phyloP scores from a whole-genome alignment of 441 rosid species.

The Pelargonium australe region DNA sequence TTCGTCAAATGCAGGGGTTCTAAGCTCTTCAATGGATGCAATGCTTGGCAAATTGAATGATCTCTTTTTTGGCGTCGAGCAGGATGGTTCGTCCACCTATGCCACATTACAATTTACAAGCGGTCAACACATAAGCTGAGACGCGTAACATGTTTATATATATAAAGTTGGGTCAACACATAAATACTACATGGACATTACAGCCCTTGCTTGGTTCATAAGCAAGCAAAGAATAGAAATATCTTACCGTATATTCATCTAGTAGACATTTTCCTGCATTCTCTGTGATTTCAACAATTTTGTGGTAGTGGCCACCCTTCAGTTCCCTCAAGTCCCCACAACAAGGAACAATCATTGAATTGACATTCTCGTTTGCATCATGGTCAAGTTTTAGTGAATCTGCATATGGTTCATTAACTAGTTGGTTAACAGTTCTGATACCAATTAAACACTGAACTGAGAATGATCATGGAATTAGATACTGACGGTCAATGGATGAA shows the following conservation, averaged over 20 bases:
- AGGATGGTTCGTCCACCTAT: constrained; percentile 84
- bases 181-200: too few relatives aligned
- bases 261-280: constrained; percentile 85
- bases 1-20: constrained; percentile 85
- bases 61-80: constrained; percentile 87
- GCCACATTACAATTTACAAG: neutral
- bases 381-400: constrained; percentile 87
- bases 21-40: constrained; percentile 75
- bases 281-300: constrained; percentile 72
- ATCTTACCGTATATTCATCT: constrained; percentile 69
- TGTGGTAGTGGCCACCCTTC: constrained; percentile 78
- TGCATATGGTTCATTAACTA: constrained; percentile 27
- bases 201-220: too few relatives aligned
- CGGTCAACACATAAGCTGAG: neutral
- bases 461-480: constrained; percentile 16
- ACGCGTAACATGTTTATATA: neutral
- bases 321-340: constrained; percentile 71
- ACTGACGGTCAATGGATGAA: constrained; percentile 73
- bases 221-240: neutral
- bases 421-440: constrained; percentile 1
- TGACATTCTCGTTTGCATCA: constrained; percentile 71
- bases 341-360: constrained; percentile 77
- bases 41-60: constrained; percentile 63
- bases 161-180: neutral
- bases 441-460: neutral